Evolutionary conservation across 2,329 filamentous ascomycete genomes (phyloP).

Genomic region (Pseudocercospora macadamiae): DNA sequence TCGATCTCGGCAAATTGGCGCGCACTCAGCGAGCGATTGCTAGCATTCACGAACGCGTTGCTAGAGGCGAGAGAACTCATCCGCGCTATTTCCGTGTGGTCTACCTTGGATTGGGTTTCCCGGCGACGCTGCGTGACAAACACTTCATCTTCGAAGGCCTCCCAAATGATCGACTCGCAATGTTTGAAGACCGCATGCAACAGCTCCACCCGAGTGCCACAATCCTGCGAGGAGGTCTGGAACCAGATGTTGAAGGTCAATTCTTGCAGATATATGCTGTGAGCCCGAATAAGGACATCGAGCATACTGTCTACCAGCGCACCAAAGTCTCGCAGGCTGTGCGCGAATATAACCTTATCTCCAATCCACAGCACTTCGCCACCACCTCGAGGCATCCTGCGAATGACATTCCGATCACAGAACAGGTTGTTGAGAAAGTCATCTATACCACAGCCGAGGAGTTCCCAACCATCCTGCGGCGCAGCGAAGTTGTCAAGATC

Average conservation of each 20-base stretch:
- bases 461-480: constrained; percentile 87
- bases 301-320: constrained; percentile 83
- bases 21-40: constrained; percentile 88
- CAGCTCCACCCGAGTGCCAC: constrained; percentile 86
- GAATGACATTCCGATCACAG: constrained; percentile 63
- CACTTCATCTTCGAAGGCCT: constrained; percentile 89
- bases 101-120: constrained; percentile 89
- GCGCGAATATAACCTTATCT: constrained; percentile 81
- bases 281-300: constrained; percentile 78
- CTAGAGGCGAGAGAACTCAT: constrained; percentile 75
- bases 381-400: constrained; percentile 72
- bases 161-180: constrained; percentile 72
- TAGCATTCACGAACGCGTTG: constrained; percentile 84
- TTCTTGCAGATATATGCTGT: constrained; percentile 82
- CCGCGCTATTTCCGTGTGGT: constrained; percentile 90
- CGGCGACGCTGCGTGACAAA: constrained; percentile 78
- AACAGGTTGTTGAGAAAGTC: constrained; percentile 80
- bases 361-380: constrained; percentile 77
- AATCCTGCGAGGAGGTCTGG: constrained; percentile 70
- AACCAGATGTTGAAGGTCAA: constrained; percentile 81
- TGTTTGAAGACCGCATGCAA: constrained; percentile 90
- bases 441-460: constrained; percentile 81
- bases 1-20: constrained; percentile 86
- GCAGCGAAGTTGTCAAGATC: constrained; percentile 78
- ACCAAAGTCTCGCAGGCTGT: constrained; percentile 81